Conservation (phyloP, 1,284 basidiomycete genomes). For the Takashimella tepidaria region DNA sequence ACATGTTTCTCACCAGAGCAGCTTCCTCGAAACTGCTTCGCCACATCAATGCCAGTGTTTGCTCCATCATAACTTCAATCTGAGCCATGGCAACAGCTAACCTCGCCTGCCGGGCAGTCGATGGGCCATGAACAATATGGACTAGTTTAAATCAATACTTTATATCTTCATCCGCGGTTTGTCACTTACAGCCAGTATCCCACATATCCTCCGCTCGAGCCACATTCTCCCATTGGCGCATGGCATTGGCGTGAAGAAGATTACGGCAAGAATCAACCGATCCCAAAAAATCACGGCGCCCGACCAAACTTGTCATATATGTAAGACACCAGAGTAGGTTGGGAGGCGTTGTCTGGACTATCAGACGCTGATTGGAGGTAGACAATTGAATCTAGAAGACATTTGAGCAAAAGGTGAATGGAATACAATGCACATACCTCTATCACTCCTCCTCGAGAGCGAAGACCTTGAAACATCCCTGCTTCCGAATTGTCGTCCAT, state of each 20-base stretch:
- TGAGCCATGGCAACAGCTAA: slow-evolving; percentile 21
- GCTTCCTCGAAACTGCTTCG: slow-evolving; percentile 24
- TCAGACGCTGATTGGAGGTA: slow-evolving; percentile 10
- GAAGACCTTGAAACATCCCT: slow-evolving; percentile 15
- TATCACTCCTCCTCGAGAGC: slow-evolving; percentile 23
- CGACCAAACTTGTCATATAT: slow-evolving; percentile 28
- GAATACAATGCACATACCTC: slow-evolving; percentile 28
- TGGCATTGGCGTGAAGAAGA: slow-evolving; percentile 19
- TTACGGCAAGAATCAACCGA: slow-evolving; percentile 19
- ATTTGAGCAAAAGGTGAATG: too few species aligned
- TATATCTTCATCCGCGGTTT: not conserved
- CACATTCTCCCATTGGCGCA: slow-evolving; percentile 20
- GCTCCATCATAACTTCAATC: slow-evolving; percentile 38
- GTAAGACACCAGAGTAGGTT: slow-evolving; percentile 32
- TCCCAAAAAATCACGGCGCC: slow-evolving; percentile 29
- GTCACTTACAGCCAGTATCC: slow-evolving; percentile 38
- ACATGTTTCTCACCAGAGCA: slow-evolving; percentile 17
- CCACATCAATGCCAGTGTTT: slow-evolving; percentile 28
- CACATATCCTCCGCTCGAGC: slow-evolving; percentile 34
- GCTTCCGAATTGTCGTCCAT: slow-evolving; percentile 29
- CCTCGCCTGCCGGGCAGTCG: slow-evolving; percentile 14
- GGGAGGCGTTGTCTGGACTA: slow-evolving; percentile 34
- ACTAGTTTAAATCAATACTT: slow-evolving; percentile 16
- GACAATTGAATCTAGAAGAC: slow-evolving; percentile 5
- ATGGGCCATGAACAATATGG: slow-evolving; percentile 20